Evolutionary conservation across 2,329 filamentous ascomycete species (phyloP), one percentile per base, ranked within the genome.

Genomic region (Pleurostoma richardsiae): DNA sequence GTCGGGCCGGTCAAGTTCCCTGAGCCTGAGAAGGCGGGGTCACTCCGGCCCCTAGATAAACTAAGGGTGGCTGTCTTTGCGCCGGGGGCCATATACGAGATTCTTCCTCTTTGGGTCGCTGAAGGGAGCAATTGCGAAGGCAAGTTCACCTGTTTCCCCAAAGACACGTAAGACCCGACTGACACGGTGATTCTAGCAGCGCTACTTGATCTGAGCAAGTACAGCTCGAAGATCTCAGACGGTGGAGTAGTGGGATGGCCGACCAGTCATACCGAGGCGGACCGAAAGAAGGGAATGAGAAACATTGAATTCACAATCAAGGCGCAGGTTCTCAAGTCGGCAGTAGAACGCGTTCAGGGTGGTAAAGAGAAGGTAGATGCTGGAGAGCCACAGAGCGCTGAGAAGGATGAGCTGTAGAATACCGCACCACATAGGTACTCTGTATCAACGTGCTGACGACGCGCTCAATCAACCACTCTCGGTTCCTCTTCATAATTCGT

Each of bases 91-190:
- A 53, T 79, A 7, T 77, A 79, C 48, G 65, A 71, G 31, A 64
- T 69, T 8, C 52, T 77, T 41, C 76, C 75, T 31, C 61, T 79
- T 4, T 79, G 72, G 71, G 67, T 73, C 1, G 73, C 73, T 1
- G 67, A 66, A 48, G 54, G 52, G 5, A 71, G 63, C 38, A 57
- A 61, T 29, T 77, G 74, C 54, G 63, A 69, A 48, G 69, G 71
- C 71, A 51, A 55, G 64, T 59, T 11, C 8, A 33, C 8, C 40
- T 8, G 8, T 36, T 8, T 8, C 8, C 8, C 8, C n/a, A 36
- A 36, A 36, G 33, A 36, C 8, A 36, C 8, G 33, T 36, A n/a
- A 8, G 33, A n/a, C 33, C n/a, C 33, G n/a, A 8, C 8, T 36
- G 19, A 19, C 19, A 19, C 19, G 19, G n/a, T 36, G 33, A 39